Percentiles rank a stretch among this genome's conserved stretches.
phyloP scores from a whole-genome alignment of 208 protist species.

The Leptomonas pyrrhocoris region DNA sequence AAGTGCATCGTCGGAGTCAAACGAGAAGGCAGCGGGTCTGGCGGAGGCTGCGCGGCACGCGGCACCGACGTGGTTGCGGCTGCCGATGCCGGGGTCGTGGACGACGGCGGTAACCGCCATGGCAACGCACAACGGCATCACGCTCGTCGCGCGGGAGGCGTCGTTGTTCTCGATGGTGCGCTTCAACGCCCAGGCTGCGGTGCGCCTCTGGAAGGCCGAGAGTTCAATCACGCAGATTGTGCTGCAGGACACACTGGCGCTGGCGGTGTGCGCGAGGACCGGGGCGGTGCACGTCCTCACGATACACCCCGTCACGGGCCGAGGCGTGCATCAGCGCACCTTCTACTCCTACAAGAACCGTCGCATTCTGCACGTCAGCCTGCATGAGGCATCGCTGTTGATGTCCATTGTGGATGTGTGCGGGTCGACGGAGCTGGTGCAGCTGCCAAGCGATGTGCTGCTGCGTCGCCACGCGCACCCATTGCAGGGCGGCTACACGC shows the following conservation, averaged over 20 bases:
- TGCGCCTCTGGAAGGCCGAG: slow-evolving; percentile 28
- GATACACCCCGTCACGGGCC: slow-evolving; percentile 22
- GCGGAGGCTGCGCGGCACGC: slow-evolving; percentile 15
- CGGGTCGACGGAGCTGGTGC: slow-evolving; percentile 66
- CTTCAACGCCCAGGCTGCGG: slow-evolving; percentile 2
- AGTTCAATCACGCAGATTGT: slow-evolving; percentile 28
- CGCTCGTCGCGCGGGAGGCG: slow-evolving; percentile 30
- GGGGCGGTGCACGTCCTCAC: slow-evolving; percentile 51
- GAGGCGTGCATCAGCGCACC: slow-evolving; percentile 27
- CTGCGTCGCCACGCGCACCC: slow-evolving; percentile 6
- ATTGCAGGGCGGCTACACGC: slow-evolving; percentile 4
- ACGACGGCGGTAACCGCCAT: slow-evolving; percentile 25
- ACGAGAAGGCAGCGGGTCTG: neutral
- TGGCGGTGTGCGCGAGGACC: slow-evolving; percentile 34
- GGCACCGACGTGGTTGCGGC: slow-evolving; percentile 39
- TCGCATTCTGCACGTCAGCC: slow-evolving; percentile 42
- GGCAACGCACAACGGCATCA: slow-evolving; percentile 26
- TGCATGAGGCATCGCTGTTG: slow-evolving; percentile 44
- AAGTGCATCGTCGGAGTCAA: neutral
- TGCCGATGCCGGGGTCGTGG: slow-evolving; percentile 25
- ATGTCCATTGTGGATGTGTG: slow-evolving; percentile 63
- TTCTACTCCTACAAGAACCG: slow-evolving; percentile 45
- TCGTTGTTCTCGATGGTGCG: slow-evolving; percentile 23
- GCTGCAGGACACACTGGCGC: slow-evolving; percentile 29
- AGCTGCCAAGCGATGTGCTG: slow-evolving; percentile 37